Evolutionary conservation across 306 rosid genomes (phyloP).

Genomic region (Gastrolobium bilobum): DNA sequence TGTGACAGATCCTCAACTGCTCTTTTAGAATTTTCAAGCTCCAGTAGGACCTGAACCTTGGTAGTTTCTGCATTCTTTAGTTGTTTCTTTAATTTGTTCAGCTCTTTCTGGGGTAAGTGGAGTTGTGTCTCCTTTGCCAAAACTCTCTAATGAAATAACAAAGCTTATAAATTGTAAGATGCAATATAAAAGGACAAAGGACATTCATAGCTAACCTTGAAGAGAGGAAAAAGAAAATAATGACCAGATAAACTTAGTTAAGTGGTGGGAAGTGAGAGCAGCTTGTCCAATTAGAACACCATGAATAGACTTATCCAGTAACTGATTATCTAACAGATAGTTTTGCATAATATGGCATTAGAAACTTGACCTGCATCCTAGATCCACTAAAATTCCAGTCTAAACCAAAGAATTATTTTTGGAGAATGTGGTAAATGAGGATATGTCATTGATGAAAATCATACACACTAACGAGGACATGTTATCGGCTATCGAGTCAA

Average conservation of each 20-base stretch:
- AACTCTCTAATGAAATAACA: slow-evolving; percentile 59
- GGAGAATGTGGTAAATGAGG: not conserved
- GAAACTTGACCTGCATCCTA: slow-evolving; percentile 1
- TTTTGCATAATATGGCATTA: not conserved
- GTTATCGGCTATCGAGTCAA: not conserved
- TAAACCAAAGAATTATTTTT: slow-evolving; percentile 12
- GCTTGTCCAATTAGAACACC: slow-evolving; percentile 19
- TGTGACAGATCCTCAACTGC: slow-evolving; percentile 59
- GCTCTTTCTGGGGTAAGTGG: slow-evolving; percentile 69
- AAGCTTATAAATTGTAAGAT: slow-evolving; percentile 19
- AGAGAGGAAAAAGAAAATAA: slow-evolving; percentile 1
- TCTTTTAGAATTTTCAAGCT: slow-evolving; percentile 68
- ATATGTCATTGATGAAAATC: slow-evolving; percentile 4
- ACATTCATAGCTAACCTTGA: slow-evolving; percentile 10
- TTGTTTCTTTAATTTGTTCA: slow-evolving; percentile 72
- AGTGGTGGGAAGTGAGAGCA: not conserved
- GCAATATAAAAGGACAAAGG: not conserved
- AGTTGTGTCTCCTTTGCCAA: slow-evolving; percentile 72
- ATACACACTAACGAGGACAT: slow-evolving; percentile 2
- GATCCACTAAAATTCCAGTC: not conserved
- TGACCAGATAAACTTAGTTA: not conserved
- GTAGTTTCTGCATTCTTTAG: slow-evolving; percentile 71
- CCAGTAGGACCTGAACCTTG: slow-evolving; percentile 68
- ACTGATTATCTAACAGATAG: not conserved
- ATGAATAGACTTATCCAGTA: not conserved